These are phyloP conservation scores for Solanum sitiens DNA, from an alignment of 257 asterid genomes.

Conservation along the genomic window DNA sequence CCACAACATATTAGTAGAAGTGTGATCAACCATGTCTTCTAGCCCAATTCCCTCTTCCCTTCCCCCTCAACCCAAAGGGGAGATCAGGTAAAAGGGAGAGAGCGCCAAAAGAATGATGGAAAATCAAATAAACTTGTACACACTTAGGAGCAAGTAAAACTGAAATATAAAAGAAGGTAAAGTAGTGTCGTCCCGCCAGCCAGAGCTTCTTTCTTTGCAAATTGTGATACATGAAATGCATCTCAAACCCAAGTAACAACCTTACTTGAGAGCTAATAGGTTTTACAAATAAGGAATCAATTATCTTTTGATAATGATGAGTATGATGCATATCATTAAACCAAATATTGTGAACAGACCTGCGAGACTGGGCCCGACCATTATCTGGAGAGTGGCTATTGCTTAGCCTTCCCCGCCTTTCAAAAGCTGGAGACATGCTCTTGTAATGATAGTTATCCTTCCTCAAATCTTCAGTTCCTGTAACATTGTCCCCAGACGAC, in stretches of 20 bases:
- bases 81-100: background rate
- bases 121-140: background rate
- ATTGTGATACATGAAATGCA: background rate
- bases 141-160: background rate
- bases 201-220: background rate
- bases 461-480: background rate
- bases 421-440: constrained; percentile 6
- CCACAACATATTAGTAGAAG: background rate
- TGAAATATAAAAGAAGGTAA: background rate
- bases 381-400: constrained; percentile 2
- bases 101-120: background rate
- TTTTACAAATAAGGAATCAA: background rate
- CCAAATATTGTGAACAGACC: constrained; percentile 1
- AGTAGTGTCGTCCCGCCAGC: background rate
- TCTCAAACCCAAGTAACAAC: background rate
- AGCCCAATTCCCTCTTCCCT: background rate
- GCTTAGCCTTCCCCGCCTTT: background rate
- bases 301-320: background rate
- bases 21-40: background rate
- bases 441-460: background rate
- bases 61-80: background rate
- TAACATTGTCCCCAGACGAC: background rate
- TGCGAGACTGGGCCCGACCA: constrained; percentile 7
- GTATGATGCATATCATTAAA: background rate
- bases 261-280: background rate